Evolutionary conservation across 2,329 filamentous ascomycete genomes (phyloP).

Genomic region (Fusarium verrucosum): DNA sequence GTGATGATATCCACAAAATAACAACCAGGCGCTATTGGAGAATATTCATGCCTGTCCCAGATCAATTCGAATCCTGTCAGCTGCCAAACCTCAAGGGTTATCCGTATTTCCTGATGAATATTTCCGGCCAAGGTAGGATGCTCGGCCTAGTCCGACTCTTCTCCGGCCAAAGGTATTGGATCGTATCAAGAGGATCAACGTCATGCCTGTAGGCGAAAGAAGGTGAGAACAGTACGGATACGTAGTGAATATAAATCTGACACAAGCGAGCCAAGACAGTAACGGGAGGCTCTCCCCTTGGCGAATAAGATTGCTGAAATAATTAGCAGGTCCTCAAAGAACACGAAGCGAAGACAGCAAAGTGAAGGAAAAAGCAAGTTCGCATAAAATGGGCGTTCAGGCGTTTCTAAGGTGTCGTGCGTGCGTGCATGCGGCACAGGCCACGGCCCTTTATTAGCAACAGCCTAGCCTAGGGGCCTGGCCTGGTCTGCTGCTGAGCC

Average conservation of each 20-base stretch:
- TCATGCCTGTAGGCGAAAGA: slow-evolving; percentile 10
- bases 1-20: background rate
- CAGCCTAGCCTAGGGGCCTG: too few relatives aligned
- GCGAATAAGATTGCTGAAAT: slow-evolving; percentile 16
- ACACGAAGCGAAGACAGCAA: slow-evolving; percentile 13
- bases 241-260: slow-evolving; percentile 17
- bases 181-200: background rate
- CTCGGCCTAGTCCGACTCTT: slow-evolving; percentile 20
- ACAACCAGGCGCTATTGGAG: too few relatives aligned
- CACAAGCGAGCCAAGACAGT: slow-evolving; percentile 20
- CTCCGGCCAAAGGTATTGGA: background rate
- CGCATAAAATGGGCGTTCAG: slow-evolving; percentile 17
- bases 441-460: background rate
- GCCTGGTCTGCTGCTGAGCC: slow-evolving; percentile 4
- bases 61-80: background rate
- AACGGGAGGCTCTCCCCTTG: slow-evolving; percentile 1
- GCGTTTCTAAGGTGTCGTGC: slow-evolving; percentile 21
- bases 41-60: background rate
- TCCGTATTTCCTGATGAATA: slow-evolving; percentile 4
- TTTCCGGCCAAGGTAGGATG: slow-evolving; percentile 15
- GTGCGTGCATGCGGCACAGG: slow-evolving; percentile 12
- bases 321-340: slow-evolving; percentile 10
- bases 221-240: background rate
- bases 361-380: slow-evolving; percentile 31
- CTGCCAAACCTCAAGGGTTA: slow-evolving; percentile 1